phyloP scores from a whole-genome alignment of 306 rosid genomes.

The Hippophae gyantsensis region DNA sequence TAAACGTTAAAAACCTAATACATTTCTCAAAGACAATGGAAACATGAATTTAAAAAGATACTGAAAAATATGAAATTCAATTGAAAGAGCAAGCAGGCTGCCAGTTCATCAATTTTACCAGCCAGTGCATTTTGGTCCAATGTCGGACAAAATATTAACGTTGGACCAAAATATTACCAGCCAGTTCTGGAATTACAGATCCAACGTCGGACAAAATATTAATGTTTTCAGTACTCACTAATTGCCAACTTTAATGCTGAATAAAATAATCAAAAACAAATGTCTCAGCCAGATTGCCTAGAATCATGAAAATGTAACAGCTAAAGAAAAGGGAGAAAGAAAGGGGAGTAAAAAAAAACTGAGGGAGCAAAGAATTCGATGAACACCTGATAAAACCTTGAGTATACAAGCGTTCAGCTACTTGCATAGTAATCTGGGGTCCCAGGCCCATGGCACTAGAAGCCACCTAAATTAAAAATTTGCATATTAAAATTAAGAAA shows the following conservation, averaged over 20 bases:
- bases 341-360: constrained; percentile 18
- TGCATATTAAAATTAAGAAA: neutral
- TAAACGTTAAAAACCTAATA: constrained; percentile 2
- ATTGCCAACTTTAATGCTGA: neutral
- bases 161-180: no score
- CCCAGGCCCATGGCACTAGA: constrained; percentile 95
- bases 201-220: neutral
- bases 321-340: neutral
- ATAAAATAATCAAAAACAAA: neutral
- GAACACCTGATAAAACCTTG: constrained; percentile 89
- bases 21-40: constrained; percentile 9
- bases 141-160: neutral
- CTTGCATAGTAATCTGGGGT: constrained; percentile 92
- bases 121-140: no score
- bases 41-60: neutral
- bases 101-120: neutral
- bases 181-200: no score
- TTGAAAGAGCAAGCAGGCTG: neutral
- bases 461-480: constrained; percentile 53
- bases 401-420: constrained; percentile 90
- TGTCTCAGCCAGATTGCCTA: neutral
- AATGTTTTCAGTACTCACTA: neutral
- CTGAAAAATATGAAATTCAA: neutral
- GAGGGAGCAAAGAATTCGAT: constrained; percentile 13
- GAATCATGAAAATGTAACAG: neutral